Evolutionary conservation across 2,329 filamentous ascomycete genomes (phyloP).

Genomic region (Penicillium aurantiogriseum): DNA sequence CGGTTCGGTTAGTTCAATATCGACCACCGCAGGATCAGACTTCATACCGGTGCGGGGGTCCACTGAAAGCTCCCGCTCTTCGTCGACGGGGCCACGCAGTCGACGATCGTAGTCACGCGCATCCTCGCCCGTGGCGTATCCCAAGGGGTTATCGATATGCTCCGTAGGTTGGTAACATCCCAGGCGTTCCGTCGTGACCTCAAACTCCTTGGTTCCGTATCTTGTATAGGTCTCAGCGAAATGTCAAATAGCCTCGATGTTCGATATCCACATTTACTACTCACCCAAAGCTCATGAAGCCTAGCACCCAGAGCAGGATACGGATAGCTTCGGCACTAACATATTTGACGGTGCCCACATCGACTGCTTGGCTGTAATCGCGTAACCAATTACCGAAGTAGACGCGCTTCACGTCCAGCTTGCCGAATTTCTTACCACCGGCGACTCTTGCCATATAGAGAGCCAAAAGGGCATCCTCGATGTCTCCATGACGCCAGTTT

Average conservation of each 20-base stretch:
- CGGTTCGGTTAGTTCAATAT: background rate
- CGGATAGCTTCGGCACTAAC: slow-evolving; percentile 89
- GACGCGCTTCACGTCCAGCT: slow-evolving; percentile 81
- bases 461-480: slow-evolving; percentile 82
- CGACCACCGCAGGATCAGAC: background rate
- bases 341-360: slow-evolving; percentile 86
- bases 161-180: slow-evolving; percentile 81
- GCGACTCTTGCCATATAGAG: slow-evolving; percentile 64
- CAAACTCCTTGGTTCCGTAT: slow-evolving; percentile 74
- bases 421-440: slow-evolving; percentile 79
- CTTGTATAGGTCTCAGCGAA: slow-evolving; percentile 15
- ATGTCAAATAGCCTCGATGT: too few relatives aligned
- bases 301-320: slow-evolving; percentile 81
- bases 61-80: slow-evolving; percentile 72
- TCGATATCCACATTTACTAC: background rate
- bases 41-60: slow-evolving; percentile 65
- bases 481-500: slow-evolving; percentile 89
- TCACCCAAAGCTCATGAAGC: slow-evolving; percentile 84
- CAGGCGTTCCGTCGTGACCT: slow-evolving; percentile 74
- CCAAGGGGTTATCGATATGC: slow-evolving; percentile 76
- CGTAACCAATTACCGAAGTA: slow-evolving; percentile 97
- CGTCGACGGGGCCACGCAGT: slow-evolving; percentile 78
- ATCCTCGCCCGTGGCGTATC: slow-evolving; percentile 86
- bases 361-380: slow-evolving; percentile 91
- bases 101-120: slow-evolving; percentile 77